Evolutionary conservation across 148 eudicot species (phyloP), one percentile per base, ranked within the genome.

Genomic region (Camellia granthamiana): DNA sequence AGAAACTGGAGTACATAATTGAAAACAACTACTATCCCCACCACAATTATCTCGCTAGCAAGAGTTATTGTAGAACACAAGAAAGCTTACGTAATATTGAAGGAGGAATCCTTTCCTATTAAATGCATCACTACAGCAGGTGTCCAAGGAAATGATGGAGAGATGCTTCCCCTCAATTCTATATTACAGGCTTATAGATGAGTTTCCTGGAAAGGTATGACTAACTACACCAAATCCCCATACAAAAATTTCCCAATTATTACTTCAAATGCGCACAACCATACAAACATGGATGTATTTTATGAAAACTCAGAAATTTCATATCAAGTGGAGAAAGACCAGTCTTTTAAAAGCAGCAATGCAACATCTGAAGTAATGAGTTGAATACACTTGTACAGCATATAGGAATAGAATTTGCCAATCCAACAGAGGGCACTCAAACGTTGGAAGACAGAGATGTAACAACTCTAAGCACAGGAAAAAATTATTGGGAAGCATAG

Each of bases 91-190:
- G 6, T 51, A 51, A 51, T 9, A 51, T 30, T 30, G 38, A 30
- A 30, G 38, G 1, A 1, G 30, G 30, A 23, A 23, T 23, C 30
- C 30, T 23, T 23, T 23, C 30, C 38, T 30, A 68, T 42, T 68
- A 68, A 71, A 19, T 71, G 74, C 58, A 44, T 51, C 23, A n/a
- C 55, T 70, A 46, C 13, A 70, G 23, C 16, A 70, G 74, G 74
- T 12, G 15, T 71, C 15, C 74, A 10, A 68, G 72, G 72, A 42
- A 68, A 68, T 42, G 49, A 68, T 41, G 72, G 55, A 7, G 43
- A 65, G 44, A 18, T n/a, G 23, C 30, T 8, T 12, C 55, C 38
- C 74, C 18, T 19, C 38, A 49, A 18, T 49, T 19, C 30, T 7
- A 18, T 19, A 71, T 44, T 19, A 47, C 56, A 16, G 72, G 49